phyloP scores from a whole-genome alignment of 495 filamentous ascomycete genomes.

The Penicillium robsamsonii region DNA sequence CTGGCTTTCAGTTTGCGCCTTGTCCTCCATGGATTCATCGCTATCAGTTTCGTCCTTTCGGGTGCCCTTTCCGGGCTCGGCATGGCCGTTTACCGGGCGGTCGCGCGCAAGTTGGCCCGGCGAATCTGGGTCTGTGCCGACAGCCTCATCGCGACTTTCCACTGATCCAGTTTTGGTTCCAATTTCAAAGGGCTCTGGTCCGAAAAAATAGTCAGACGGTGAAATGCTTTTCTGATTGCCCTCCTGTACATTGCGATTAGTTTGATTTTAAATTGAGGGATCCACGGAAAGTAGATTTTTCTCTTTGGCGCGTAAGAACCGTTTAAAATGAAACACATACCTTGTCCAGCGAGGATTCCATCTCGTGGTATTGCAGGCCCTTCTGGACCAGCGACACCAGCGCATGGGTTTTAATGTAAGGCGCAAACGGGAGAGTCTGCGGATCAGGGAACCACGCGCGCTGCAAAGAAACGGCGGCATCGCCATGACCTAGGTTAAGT shows the following conservation, averaged over 20 bases:
- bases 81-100: constrained; percentile 44
- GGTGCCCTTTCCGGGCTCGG: constrained; percentile 32
- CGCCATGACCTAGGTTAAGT: constrained; percentile 49
- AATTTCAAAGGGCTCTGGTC: constrained; percentile 43
- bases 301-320: neutral
- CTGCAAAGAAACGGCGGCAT: constrained; percentile 76
- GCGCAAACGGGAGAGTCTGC: constrained; percentile 72
- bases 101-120: constrained; percentile 43
- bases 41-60: constrained; percentile 57
- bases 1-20: constrained; percentile 29
- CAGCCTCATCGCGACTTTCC: constrained; percentile 29
- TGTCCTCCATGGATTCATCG: constrained; percentile 56
- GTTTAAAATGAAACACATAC: constrained; percentile 38
- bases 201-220: constrained; percentile 51
- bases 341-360: constrained; percentile 60
- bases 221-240: constrained; percentile 39
- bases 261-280: neutral
- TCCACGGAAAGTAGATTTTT: constrained; percentile 1
- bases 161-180: constrained; percentile 30
- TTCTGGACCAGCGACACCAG: constrained; percentile 74
- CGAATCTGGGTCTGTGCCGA: constrained; percentile 33
- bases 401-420: constrained; percentile 70
- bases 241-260: constrained; percentile 36
- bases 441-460: constrained; percentile 77
- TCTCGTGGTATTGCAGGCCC: constrained; percentile 71